Conservation (phyloP, 371 early-diverging fungal species). For the Blakeslea trispora region DNA sequence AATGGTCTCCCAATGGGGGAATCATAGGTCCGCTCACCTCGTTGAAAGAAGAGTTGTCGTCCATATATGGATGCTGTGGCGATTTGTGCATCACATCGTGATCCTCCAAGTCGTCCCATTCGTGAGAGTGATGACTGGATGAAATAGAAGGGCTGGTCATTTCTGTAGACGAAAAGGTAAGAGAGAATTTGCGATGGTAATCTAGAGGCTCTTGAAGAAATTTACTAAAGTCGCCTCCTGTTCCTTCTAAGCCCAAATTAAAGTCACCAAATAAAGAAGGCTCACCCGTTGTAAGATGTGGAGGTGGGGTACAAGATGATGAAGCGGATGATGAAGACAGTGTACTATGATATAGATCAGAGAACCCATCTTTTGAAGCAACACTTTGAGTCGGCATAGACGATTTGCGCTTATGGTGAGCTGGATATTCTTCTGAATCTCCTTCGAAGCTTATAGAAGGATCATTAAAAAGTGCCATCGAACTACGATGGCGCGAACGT, state of each 20-base stretch:
- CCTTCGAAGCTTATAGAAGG: background rate
- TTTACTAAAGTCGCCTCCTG: conserved; percentile 43
- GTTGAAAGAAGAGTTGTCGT: conserved; percentile 27
- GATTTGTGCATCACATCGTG: background rate
- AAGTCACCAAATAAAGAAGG: conserved; percentile 50
- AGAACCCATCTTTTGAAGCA: conserved; percentile 2
- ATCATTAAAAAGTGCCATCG: conserved; percentile 16
- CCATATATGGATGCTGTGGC: conserved; percentile 27
- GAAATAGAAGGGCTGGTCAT: conserved; percentile 10
- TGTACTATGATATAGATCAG: too few relatives aligned
- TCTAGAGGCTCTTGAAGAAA: conserved; percentile 33
- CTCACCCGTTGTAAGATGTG: conserved; percentile 4
- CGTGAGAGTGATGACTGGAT: conserved; percentile 11
- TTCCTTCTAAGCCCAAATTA: conserved; percentile 28
- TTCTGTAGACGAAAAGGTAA: conserved; percentile 20
- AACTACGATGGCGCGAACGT: conserved; percentile 11
- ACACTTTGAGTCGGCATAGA: conserved; percentile 18
- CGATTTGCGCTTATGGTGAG: conserved; percentile 19
- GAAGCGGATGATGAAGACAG: conserved; percentile 3
- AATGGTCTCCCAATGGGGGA: conserved; percentile 46
- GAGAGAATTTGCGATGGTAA: conserved; percentile 31
- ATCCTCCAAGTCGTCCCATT: background rate
- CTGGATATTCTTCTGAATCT: conserved; percentile 10
- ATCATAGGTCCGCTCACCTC: conserved; percentile 43
- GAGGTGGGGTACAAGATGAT: conserved; percentile 2